Conservation (phyloP, 192 early-diverging fungal species). For the Globomyces pollinis-pini region DNA sequence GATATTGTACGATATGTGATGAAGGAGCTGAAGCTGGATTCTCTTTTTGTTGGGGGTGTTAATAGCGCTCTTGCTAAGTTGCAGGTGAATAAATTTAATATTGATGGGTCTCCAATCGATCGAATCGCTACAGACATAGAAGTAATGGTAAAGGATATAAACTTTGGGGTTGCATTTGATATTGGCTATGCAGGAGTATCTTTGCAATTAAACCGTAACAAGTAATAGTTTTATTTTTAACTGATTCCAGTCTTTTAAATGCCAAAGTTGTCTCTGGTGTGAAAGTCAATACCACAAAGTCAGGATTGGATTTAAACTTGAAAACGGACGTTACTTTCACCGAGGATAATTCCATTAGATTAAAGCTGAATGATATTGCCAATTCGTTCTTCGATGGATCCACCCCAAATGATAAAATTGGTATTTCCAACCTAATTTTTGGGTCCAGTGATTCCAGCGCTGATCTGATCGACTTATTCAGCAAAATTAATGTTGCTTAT, state of each 20-base stretch:
- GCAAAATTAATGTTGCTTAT: background rate
- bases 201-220: background rate
- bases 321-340: background rate
- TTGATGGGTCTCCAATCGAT: background rate
- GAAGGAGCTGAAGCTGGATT: background rate
- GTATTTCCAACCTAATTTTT: background rate
- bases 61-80: background rate
- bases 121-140: constrained; percentile 1
- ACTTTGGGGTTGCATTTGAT: background rate
- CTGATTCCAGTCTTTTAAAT: background rate
- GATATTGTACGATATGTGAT: background rate
- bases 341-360: background rate
- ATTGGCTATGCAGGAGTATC: constrained; percentile 1
- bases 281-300: background rate
- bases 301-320: background rate
- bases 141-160: background rate
- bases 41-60: too few species aligned
- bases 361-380: background rate
- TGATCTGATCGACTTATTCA: background rate
- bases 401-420: background rate
- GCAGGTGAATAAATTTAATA: background rate
- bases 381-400: background rate
- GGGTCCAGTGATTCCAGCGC: background rate
- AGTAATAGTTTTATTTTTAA: background rate
- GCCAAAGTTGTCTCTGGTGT: background rate